These are phyloP conservation scores for Kitagawia praeruptora DNA, from an alignment of 129 eudicot species.

Conservation along the genomic window DNA sequence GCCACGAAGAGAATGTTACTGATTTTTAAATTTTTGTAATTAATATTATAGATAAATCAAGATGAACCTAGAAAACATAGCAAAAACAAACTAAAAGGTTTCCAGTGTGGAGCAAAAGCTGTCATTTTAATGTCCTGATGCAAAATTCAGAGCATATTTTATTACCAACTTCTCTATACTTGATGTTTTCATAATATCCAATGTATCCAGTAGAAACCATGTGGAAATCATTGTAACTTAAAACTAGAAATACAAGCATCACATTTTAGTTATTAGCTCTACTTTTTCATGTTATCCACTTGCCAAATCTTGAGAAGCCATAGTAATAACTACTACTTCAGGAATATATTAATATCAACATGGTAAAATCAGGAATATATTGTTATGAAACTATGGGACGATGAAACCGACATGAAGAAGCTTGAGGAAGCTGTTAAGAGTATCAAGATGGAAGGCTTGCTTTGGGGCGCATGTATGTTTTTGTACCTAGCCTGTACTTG, in stretches of 20 bases:
- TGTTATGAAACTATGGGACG: too few relatives aligned
- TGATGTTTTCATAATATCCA: background rate
- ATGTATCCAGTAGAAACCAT: background rate
- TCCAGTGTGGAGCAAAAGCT: background rate
- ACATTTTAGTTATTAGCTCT: background rate
- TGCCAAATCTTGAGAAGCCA: background rate
- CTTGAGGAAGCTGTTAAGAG: too few relatives aligned
- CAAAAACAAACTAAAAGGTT: background rate
- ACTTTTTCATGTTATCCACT: background rate
- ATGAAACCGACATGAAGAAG: too few relatives aligned
- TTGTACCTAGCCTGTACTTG: too few relatives aligned
- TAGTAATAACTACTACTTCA: background rate
- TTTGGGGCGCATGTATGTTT: too few relatives aligned
- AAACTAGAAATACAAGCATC: background rate
- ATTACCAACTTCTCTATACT: background rate
- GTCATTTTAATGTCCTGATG: background rate
- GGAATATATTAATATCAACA: too few relatives aligned
- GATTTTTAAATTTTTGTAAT: background rate
- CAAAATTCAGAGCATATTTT: background rate
- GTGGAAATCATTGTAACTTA: background rate
- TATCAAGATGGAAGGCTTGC: too few relatives aligned
- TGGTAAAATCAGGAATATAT: too few relatives aligned
- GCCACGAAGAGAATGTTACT: background rate
- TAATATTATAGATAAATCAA: background rate
- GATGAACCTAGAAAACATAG: background rate